Evolutionary conservation across 2,329 filamentous ascomycete species (phyloP).

Genomic region (Colletotrichum sp.): DNA sequence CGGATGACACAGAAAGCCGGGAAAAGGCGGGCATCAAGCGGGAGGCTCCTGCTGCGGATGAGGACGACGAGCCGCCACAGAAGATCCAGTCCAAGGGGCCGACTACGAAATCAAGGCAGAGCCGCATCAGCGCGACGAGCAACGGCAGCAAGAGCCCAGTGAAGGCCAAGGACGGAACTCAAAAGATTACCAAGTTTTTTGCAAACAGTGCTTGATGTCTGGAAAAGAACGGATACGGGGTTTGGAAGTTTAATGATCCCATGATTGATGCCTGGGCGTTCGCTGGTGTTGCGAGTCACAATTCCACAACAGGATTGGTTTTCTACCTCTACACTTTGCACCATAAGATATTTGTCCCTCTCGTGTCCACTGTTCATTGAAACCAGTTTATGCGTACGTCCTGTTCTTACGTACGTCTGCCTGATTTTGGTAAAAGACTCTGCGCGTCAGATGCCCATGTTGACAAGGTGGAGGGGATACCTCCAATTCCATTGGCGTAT

Average conservation of each 20-base stretch:
- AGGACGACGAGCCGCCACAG: constrained; percentile 25
- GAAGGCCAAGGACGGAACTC: constrained; percentile 38
- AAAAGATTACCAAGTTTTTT: constrained; percentile 55
- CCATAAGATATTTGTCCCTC: neutral
- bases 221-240: neutral
- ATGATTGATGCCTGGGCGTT: neutral
- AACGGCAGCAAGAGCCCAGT: constrained; percentile 40
- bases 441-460: neutral
- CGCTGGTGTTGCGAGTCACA: neutral
- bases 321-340: neutral
- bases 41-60: constrained; percentile 23
- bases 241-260: neutral
- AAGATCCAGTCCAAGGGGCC: constrained; percentile 27
- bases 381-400: neutral
- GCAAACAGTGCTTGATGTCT: constrained; percentile 42
- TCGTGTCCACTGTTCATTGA: neutral
- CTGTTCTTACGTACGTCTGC: neutral
- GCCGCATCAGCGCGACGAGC: constrained; percentile 45
- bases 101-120: constrained; percentile 23
- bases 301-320: neutral
- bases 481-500: neutral
- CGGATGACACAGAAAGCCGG: neutral
- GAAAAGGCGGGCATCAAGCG: constrained; percentile 28
- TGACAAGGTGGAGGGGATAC: neutral
- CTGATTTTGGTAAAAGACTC: neutral